Percentiles rank a stretch among this genome's conserved stretches.
phyloP scores from a whole-genome alignment of 2,329 filamentous ascomycete genomes.

The Hansfordia pulvinata region DNA sequence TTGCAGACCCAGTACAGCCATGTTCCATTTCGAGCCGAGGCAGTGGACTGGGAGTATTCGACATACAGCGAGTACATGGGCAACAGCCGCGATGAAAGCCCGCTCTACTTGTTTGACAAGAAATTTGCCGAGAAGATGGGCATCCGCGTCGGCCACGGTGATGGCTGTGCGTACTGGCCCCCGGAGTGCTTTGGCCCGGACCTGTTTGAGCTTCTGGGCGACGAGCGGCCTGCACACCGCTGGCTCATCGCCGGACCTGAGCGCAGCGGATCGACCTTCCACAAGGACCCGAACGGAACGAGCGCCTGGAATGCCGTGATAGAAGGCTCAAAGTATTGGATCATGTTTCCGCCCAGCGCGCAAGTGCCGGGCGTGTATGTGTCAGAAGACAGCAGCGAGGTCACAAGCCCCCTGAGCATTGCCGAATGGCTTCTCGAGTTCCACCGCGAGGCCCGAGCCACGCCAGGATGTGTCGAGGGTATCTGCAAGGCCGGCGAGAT shows the following conservation, averaged over 20 bases:
- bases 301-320: slow-evolving; percentile 92
- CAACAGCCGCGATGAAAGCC: slow-evolving; percentile 70
- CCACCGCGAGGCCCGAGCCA: slow-evolving; percentile 65
- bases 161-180: slow-evolving; percentile 54
- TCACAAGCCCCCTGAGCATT: slow-evolving; percentile 86
- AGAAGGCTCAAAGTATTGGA: slow-evolving; percentile 90
- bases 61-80: slow-evolving; percentile 75
- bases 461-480: slow-evolving; percentile 70
- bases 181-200: slow-evolving; percentile 80
- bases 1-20: slow-evolving; percentile 52
- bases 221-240: slow-evolving; percentile 70
- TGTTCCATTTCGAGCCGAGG: slow-evolving; percentile 73
- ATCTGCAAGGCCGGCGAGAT: slow-evolving; percentile 78
- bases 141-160: slow-evolving; percentile 43
- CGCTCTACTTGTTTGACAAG: slow-evolving; percentile 84
- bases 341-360: slow-evolving; percentile 80
- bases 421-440: slow-evolving; percentile 93
- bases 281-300: slow-evolving; percentile 65
- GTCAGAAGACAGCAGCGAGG: slow-evolving; percentile 78
- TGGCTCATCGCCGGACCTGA: slow-evolving; percentile 89
- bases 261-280: slow-evolving; percentile 84
- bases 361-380: slow-evolving; percentile 83
- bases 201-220: slow-evolving; percentile 65
- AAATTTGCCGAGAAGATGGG: slow-evolving; percentile 78
- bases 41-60: slow-evolving; percentile 81